Conservation (phyloP, 2,329 filamentous ascomycete genomes). For the Hortaea werneckii region DNA sequence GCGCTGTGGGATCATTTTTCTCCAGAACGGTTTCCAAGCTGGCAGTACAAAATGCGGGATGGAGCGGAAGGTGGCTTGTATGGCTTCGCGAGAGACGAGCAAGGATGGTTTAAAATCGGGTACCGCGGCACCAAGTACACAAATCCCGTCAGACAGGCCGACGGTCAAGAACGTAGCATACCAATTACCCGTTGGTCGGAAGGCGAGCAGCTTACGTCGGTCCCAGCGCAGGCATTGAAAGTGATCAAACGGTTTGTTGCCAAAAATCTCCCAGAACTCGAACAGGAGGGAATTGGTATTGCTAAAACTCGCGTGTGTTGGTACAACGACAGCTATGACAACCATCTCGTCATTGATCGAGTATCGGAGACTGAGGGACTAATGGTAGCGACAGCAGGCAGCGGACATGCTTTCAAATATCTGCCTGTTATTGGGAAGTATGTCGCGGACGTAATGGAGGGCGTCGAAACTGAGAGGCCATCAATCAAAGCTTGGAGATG, state of each 20-base stretch:
- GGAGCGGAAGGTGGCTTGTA: too few species aligned
- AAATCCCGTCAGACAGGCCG: too few species aligned
- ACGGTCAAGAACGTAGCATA: too few species aligned
- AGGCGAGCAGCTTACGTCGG: too few species aligned
- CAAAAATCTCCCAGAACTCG: slow-evolving; percentile 36
- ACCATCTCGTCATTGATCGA: slow-evolving; percentile 18
- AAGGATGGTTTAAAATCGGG: too few species aligned
- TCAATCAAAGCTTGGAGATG: not conserved
- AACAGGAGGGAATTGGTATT: slow-evolving; percentile 25
- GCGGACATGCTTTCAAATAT: slow-evolving; percentile 4
- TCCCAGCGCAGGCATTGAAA: not conserved
- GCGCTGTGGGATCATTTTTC: too few species aligned
- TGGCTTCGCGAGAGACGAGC: too few species aligned
- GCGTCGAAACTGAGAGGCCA: not conserved
- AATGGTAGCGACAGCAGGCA: slow-evolving; percentile 22
- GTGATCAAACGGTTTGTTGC: slow-evolving; percentile 20
- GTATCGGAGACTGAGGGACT: slow-evolving; percentile 12
- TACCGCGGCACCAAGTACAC: too few species aligned
- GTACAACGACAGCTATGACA: slow-evolving; percentile 40
- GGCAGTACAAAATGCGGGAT: too few species aligned
- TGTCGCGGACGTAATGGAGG: slow-evolving; percentile 1
- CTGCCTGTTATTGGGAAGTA: slow-evolving; percentile 2
- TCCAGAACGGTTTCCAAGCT: too few species aligned
- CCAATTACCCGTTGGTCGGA: too few species aligned
- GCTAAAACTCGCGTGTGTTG: slow-evolving; percentile 39